Conservation (phyloP, 371 early-diverging fungal species). For the Mycotypha africana region DNA sequence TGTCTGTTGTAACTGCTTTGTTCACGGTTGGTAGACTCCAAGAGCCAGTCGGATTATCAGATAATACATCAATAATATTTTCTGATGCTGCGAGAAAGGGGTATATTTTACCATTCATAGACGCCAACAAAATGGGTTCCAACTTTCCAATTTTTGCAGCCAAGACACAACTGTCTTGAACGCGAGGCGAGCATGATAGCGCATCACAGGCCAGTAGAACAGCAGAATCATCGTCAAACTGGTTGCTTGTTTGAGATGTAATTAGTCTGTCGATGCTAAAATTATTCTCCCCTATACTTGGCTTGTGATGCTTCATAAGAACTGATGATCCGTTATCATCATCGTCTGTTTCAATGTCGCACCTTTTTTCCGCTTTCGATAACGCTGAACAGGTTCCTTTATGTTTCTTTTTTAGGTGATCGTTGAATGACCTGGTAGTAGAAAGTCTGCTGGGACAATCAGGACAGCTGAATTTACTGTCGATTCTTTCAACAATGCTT, state of each 20-base stretch:
- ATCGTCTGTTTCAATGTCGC: neutral
- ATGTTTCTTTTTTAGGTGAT: conserved; percentile 6
- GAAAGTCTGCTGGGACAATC: conserved; percentile 5
- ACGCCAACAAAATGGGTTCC: conserved; percentile 2
- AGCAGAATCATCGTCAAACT: neutral
- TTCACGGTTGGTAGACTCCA: conserved; percentile 1
- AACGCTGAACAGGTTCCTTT: conserved; percentile 1
- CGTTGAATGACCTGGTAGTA: conserved; percentile 6
- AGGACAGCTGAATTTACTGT: conserved; percentile 9
- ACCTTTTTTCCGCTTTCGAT: conserved; percentile 1
- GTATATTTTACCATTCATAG: conserved; percentile 3
- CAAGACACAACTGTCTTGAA: conserved; percentile 3
- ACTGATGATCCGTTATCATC: conserved; percentile 1
- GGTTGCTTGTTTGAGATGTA: neutral
- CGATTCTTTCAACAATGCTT: neutral
- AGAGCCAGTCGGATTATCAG: conserved; percentile 3
- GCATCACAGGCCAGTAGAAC: neutral
- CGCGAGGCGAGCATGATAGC: conserved; percentile 1
- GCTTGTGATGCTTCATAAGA: conserved; percentile 2
- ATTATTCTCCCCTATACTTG: neutral
- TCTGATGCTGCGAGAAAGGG: conserved; percentile 6
- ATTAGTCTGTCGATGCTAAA: neutral
- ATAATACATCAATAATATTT: conserved; percentile 4
- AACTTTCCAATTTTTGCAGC: conserved; percentile 6
- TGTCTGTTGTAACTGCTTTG: conserved; percentile 1